These are phyloP conservation scores for Pholiota microspora DNA, from an alignment of 768 basidiomycete genomes.

Conservation along the genomic window DNA sequence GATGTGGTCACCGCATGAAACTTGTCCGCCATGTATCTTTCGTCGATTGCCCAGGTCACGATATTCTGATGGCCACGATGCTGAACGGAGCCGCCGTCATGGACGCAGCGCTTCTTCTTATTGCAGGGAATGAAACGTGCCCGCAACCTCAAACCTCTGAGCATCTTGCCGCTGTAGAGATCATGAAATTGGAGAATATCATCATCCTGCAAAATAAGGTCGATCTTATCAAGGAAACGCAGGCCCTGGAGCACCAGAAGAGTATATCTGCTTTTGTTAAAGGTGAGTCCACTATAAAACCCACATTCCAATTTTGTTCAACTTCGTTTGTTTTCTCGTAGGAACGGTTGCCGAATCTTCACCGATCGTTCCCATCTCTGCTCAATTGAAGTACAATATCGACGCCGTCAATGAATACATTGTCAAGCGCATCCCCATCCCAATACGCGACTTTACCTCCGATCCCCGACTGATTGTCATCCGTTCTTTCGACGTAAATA, in stretches of 20 bases:
- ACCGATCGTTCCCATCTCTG: conserved; percentile 98
- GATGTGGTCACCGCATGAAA: conserved; percentile 88
- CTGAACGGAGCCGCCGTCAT: conserved; percentile 99
- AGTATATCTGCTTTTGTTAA: conserved; percentile 96
- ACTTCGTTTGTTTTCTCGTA: conserved; percentile 23
- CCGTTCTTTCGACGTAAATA: conserved; percentile 99
- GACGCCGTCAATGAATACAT: conserved; percentile 99
- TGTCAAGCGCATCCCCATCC: conserved; percentile 94
- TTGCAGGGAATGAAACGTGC: conserved; percentile 98
- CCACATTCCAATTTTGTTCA: not conserved
- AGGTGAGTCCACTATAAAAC: conserved; percentile 41
- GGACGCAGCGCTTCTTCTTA: conserved; percentile 94
- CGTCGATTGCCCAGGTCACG: conserved; percentile 96
- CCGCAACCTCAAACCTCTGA: conserved; percentile 99
- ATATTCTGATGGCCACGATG: conserved; percentile 99
- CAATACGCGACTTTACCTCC: conserved; percentile 88
- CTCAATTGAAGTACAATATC: conserved; percentile 98
- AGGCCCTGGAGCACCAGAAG: conserved; percentile 94
- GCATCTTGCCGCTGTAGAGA: conserved; percentile 97
- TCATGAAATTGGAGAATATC: conserved; percentile 98
- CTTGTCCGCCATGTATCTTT: conserved; percentile 97
- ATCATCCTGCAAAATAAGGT: conserved; percentile 99
- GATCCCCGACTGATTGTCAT: conserved; percentile 96
- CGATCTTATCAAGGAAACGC: conserved; percentile 93
- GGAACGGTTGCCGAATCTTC: conserved; percentile 97